Conservation (phyloP, 1,284 basidiomycete genomes). For the Wallemia ichthyophaga region DNA sequence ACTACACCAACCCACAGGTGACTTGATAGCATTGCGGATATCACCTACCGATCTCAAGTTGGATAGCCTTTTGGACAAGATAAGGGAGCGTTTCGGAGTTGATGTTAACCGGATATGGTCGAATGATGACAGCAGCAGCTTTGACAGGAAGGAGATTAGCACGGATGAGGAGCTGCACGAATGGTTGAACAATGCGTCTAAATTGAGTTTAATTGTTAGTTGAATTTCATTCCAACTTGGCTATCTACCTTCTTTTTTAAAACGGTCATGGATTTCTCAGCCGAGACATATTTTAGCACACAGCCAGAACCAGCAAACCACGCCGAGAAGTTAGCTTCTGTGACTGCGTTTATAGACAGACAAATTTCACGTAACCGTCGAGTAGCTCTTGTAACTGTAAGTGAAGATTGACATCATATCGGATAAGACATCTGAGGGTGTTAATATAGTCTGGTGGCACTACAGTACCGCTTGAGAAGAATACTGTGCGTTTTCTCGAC, state of each 20-base stretch:
- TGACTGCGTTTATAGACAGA: conserved; percentile 37
- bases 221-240: neutral
- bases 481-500: conserved; percentile 93
- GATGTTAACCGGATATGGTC: neutral
- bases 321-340: conserved; percentile 29
- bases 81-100: neutral
- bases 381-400: conserved; percentile 75
- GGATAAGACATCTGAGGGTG: conserved; percentile 2
- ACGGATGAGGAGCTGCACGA: neutral
- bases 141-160: neutral
- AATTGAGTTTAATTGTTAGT: neutral
- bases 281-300: conserved; percentile 57
- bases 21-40: neutral
- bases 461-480: conserved; percentile 77
- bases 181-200: neutral
- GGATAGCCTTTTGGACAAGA: neutral
- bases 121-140: neutral
- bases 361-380: conserved; percentile 33
- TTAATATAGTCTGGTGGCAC: conserved; percentile 57
- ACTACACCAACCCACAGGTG: neutral
- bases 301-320: conserved; percentile 42
- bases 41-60: neutral
- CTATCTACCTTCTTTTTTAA: neutral
- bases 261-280: conserved; percentile 28
- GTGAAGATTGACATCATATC: conserved; percentile 11